Percentiles rank a stretch among this genome's conserved stretches.
phyloP scores from a whole-genome alignment of 371 early-diverging fungal genomes.

The Rhizopus stolonifer region DNA sequence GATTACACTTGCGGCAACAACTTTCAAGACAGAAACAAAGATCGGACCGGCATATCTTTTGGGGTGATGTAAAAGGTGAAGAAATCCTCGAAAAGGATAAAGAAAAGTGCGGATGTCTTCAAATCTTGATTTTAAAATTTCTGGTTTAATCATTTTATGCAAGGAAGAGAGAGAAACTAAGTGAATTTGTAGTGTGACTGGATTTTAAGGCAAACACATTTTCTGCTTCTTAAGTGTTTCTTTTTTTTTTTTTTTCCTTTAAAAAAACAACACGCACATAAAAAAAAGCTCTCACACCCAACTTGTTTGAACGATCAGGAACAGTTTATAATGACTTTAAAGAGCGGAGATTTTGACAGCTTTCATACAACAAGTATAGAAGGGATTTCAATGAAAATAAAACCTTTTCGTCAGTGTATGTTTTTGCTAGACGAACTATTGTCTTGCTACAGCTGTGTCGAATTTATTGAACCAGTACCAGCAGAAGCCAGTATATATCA shows the following conservation, averaged over 20 bases:
- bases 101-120: conserved; percentile 1
- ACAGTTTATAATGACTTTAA: not conserved
- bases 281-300: not conserved
- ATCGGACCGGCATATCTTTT: conserved; percentile 30
- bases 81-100: conserved; percentile 38
- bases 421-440: conserved; percentile 38
- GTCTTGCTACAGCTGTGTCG: conserved; percentile 27
- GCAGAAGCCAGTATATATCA: conserved; percentile 28
- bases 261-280: not conserved
- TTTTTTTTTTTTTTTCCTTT: not conserved
- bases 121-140: not conserved
- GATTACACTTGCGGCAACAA: conserved; percentile 28
- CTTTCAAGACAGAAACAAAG: conserved; percentile 32
- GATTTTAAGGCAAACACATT: not conserved
- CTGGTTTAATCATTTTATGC: not conserved
- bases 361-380: not conserved
- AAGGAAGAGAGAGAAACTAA: not conserved
- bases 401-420: conserved; percentile 29
- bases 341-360: not conserved
- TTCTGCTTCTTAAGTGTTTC: not conserved
- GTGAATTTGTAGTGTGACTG: not conserved
- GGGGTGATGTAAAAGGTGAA: conserved; percentile 38
- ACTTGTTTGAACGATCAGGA: not conserved
- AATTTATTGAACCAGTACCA: conserved; percentile 42
- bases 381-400: conserved; percentile 7